These are phyloP conservation scores for Suillus fuscotomentosus DNA, from an alignment of 768 basidiomycete genomes.

Conservation along the genomic window DNA sequence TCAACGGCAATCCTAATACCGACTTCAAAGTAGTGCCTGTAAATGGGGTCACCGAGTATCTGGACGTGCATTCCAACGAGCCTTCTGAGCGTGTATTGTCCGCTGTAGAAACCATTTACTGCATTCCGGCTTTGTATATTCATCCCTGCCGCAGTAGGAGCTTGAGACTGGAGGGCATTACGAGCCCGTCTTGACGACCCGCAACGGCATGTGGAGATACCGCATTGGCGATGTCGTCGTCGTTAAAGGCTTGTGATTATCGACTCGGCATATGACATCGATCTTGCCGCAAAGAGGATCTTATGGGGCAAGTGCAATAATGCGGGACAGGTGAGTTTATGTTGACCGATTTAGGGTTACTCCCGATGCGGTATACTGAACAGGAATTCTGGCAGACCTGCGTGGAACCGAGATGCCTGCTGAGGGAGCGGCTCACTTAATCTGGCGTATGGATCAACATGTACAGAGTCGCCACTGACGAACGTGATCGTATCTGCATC, in stretches of 20 bases:
- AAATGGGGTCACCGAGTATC: slow-evolving; percentile 5
- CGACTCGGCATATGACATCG: too few relatives aligned
- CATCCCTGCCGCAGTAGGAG: slow-evolving; percentile 4
- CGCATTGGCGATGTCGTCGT: slow-evolving; percentile 9
- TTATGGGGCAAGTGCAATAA: too few relatives aligned
- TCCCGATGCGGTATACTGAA: too few relatives aligned
- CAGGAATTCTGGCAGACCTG: too few relatives aligned
- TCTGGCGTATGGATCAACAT: background rate
- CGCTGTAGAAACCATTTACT: background rate
- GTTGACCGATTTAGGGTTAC: too few relatives aligned
- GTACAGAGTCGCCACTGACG: slow-evolving; percentile 1
- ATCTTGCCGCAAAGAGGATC: too few relatives aligned
- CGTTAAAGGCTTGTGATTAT: slow-evolving; percentile 5
- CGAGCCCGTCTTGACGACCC: slow-evolving; percentile 7
- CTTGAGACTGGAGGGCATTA: slow-evolving; percentile 7
- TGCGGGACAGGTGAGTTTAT: too few relatives aligned
- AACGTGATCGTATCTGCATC: background rate
- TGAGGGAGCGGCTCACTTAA: slow-evolving; percentile 8
- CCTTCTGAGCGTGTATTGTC: background rate
- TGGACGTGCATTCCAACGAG: background rate
- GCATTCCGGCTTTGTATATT: background rate
- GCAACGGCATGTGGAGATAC: slow-evolving; percentile 12
- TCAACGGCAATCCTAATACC: background rate
- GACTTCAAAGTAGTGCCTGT: background rate
- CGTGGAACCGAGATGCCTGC: background rate